Percentiles rank a stretch among this genome's conserved stretches.
Evolutionary conservation across 129 eudicot species (phyloP).

Genomic region (Tagetes erecta): DNA sequence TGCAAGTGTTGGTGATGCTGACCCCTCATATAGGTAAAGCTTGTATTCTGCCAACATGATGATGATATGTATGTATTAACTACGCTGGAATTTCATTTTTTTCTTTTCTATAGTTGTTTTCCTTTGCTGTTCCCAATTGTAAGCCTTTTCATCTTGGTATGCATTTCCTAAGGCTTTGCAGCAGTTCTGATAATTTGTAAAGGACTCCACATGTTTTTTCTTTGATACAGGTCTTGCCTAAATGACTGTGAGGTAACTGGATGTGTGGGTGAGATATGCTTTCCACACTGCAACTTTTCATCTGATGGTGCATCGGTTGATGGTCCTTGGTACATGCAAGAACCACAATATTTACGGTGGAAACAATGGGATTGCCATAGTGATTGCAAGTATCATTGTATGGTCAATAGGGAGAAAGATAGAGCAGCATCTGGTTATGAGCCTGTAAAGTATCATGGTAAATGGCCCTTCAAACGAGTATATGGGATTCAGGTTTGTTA

Average conservation of each 20-base stretch:
- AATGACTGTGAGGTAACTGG: conserved; percentile 64
- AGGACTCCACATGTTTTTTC: neutral
- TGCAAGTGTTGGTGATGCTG: conserved; percentile 86
- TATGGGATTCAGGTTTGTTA: conserved; percentile 81
- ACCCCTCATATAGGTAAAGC: conserved; percentile 64
- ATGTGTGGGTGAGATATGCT: conserved; percentile 68
- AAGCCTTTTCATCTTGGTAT: conserved; percentile 2
- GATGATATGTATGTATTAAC: neutral
- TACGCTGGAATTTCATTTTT: conserved; percentile 19
- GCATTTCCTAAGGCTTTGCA: conserved; percentile 2
- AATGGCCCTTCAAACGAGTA: conserved; percentile 84
- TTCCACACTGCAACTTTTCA: conserved; percentile 61
- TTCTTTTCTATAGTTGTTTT: neutral
- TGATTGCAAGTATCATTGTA: conserved; percentile 85
- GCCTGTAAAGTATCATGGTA: conserved; percentile 91
- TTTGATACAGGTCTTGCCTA: conserved; percentile 59
- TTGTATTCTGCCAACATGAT: conserved; percentile 15
- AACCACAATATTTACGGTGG: conserved; percentile 65
- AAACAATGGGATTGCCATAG: conserved; percentile 77
- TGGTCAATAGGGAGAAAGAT: conserved; percentile 64
- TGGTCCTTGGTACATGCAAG: conserved; percentile 76
- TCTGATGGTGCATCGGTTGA: conserved; percentile 44
- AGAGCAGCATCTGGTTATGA: conserved; percentile 56
- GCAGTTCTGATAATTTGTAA: neutral
- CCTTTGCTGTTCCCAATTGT: conserved; percentile 10